Evolutionary conservation across 164 flowering plant genomes (phyloP).

Genomic region (Warburgia ugandensis): DNA sequence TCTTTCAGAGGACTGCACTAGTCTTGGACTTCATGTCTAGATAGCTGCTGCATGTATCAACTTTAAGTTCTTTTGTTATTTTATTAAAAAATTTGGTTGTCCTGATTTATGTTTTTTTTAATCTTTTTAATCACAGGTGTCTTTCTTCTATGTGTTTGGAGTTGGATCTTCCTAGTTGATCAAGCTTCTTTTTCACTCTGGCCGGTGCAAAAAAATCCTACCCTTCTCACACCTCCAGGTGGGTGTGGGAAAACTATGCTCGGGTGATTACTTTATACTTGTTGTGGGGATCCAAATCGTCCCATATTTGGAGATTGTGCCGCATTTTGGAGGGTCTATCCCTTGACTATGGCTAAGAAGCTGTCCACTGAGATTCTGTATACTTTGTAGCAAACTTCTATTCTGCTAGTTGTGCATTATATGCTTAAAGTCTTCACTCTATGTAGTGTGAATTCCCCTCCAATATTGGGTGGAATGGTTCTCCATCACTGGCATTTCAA

Average conservation of each 20-base stretch:
- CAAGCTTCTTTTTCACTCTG: constrained; percentile 70
- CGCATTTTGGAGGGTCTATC: constrained; percentile 74
- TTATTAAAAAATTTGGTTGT: too few species aligned
- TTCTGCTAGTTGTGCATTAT: constrained; percentile 9
- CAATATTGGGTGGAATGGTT: constrained; percentile 7
- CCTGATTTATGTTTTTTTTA: too few species aligned
- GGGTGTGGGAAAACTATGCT: constrained; percentile 79
- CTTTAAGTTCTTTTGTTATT: too few species aligned
- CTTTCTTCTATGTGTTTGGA: constrained; percentile 31
- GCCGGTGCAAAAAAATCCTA: constrained; percentile 59
- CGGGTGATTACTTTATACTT: constrained; percentile 43
- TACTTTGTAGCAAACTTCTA: constrained; percentile 11
- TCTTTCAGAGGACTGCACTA: too few species aligned
- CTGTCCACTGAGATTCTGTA: constrained; percentile 8
- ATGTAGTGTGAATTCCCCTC: constrained; percentile 15
- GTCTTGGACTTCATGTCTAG: too few species aligned
- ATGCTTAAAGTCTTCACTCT: constrained; percentile 4
- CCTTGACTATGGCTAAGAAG: constrained; percentile 83
- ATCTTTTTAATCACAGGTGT: constrained; percentile 28
- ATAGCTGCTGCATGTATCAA: too few species aligned
- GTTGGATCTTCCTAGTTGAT: constrained; percentile 30
- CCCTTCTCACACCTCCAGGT: constrained; percentile 78
- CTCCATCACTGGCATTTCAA: constrained; percentile 6
- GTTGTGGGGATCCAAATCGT: constrained; percentile 68
- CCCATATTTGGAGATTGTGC: constrained; percentile 83